Percentiles rank a stretch among this genome's conserved stretches.
These are phyloP conservation scores for Vitis hybrid DNA, from an alignment of 177 flowering plant species.

Conservation along the genomic window DNA sequence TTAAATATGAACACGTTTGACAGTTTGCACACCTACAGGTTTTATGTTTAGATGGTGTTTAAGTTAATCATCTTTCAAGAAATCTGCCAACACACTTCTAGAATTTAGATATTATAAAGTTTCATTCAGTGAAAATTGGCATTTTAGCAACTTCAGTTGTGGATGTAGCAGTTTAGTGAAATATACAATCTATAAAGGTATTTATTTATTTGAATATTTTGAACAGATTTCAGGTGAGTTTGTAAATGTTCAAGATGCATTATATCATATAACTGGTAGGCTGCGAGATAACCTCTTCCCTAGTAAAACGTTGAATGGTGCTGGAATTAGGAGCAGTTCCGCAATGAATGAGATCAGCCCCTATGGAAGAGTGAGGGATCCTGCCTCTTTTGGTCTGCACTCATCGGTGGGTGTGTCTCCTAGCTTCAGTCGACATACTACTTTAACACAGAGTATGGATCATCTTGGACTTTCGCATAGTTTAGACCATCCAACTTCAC, in stretches of 20 bases:
- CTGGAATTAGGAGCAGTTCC: conserved; percentile 30
- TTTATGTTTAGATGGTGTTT: too few relatives aligned
- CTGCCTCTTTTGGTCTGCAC: conserved; percentile 27
- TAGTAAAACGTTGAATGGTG: conserved; percentile 23
- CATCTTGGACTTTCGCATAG: conserved; percentile 43
- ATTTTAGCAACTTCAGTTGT: not conserved
- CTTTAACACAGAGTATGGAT: conserved; percentile 40
- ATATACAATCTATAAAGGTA: not conserved
- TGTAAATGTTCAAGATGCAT: conserved; percentile 64
- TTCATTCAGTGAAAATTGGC: too few relatives aligned
- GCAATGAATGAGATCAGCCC: conserved; percentile 27
- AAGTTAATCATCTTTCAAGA: too few relatives aligned
- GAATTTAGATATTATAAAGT: too few relatives aligned
- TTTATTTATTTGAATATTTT: conserved; percentile 4
- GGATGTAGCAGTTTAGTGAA: not conserved
- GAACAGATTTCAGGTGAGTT: conserved; percentile 62
- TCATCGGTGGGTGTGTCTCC: conserved; percentile 35
- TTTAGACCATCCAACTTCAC: conserved; percentile 30
- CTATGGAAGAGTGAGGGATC: conserved; percentile 41
- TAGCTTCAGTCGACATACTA: conserved; percentile 26
- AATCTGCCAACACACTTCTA: too few relatives aligned
- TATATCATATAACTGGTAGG: conserved; percentile 62
- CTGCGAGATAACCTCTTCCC: conserved; percentile 59
- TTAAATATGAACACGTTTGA: too few relatives aligned
- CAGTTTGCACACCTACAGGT: too few relatives aligned